Base-by-base conservation (phyloP, 768 basidiomycete species). In the Infundibulicybe gibba region DNA sequence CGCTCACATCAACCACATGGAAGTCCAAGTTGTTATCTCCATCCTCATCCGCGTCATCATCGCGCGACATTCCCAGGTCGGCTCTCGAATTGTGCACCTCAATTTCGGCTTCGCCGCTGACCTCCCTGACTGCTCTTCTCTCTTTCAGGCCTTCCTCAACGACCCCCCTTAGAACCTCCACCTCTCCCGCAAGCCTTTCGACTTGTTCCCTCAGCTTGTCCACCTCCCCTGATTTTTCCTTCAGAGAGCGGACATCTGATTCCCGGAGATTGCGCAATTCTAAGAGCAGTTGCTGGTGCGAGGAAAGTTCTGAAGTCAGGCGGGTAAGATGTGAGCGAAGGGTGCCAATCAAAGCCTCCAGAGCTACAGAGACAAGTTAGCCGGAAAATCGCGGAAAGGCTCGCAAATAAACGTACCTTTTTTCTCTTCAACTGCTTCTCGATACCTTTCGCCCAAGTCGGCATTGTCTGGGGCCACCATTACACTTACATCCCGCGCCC, bases 61-160 rank as follows among this genome's bases (percentile, higher is more conserved):
- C 49, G 49, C 35, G n/a, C 17, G 68, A 67, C 66, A 68, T 68
- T 6, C 50, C 65, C 21, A 60, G 40, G 40, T 70, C 65, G 11
- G 63, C 71, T 12, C 51, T 56, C 3, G 58, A 52, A n/a, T 61
- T 57, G 17, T 55, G 49, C 39, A 61, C 53, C 5, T 50, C 45
- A 4, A 58, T 57, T 0, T 55, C 59, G 25, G 25, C 25, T 25
- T 25, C 25, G 25, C 25, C 25, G 25, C 25, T 25, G 25, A 25
- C 4, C 44, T 87, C 83, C 49, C 83, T 67, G 3, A 70, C 72
- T 33, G 72, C 64, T 33, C 85, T 68, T 20, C 92, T 65, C 52
- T 91, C 90, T 50, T 83, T 79, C 44, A 97, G 70, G 3, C 91
- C 91, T 48, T 90, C 86, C 62, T 94, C 89, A 1, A 97, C 90